Conservation (phyloP, 148 eudicot species). For the Vaccinium vitisidaea region DNA sequence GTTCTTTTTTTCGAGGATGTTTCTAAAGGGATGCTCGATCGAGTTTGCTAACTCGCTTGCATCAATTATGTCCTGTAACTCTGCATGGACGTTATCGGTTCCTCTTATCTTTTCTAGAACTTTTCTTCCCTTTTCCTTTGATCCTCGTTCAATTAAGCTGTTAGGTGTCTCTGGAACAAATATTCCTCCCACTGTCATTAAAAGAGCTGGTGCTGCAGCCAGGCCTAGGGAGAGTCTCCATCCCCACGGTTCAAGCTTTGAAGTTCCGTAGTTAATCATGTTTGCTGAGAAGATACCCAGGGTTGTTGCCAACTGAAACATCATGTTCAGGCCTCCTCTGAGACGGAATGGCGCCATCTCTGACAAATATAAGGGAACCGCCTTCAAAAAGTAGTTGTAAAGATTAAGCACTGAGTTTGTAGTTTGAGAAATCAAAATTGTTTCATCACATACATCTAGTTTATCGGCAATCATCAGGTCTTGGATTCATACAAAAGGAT, state of each 20-base stretch:
- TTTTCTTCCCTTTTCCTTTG: slow-evolving; percentile 43
- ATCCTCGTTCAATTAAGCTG: slow-evolving; percentile 68
- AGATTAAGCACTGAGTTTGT: neutral
- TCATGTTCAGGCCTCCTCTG: slow-evolving; percentile 74
- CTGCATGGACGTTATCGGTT: slow-evolving; percentile 49
- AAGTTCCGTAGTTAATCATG: slow-evolving; percentile 77
- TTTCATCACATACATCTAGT: neutral
- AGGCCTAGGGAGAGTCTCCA: slow-evolving; percentile 87
- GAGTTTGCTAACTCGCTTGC: slow-evolving; percentile 74
- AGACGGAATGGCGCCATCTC: slow-evolving; percentile 89
- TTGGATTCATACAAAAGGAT: neutral
- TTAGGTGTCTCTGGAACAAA: slow-evolving; percentile 85
- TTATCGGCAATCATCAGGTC: neutral
- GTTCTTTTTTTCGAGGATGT: slow-evolving; percentile 61
- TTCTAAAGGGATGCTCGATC: slow-evolving; percentile 69
- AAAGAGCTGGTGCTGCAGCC: slow-evolving; percentile 67
- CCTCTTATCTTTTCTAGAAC: slow-evolving; percentile 68
- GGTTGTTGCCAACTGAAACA: slow-evolving; percentile 86
- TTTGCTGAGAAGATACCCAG: slow-evolving; percentile 84
- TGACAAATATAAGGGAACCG: slow-evolving; percentile 71
- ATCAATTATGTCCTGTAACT: slow-evolving; percentile 62
- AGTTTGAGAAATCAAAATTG: neutral
- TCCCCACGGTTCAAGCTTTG: slow-evolving; percentile 73
- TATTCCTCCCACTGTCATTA: slow-evolving; percentile 73
- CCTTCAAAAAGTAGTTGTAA: slow-evolving; percentile 32